Evolutionary conservation across 2,329 filamentous ascomycete species (phyloP), one percentile per base, ranked within the genome.

Genomic region (Epichloe scottii): DNA sequence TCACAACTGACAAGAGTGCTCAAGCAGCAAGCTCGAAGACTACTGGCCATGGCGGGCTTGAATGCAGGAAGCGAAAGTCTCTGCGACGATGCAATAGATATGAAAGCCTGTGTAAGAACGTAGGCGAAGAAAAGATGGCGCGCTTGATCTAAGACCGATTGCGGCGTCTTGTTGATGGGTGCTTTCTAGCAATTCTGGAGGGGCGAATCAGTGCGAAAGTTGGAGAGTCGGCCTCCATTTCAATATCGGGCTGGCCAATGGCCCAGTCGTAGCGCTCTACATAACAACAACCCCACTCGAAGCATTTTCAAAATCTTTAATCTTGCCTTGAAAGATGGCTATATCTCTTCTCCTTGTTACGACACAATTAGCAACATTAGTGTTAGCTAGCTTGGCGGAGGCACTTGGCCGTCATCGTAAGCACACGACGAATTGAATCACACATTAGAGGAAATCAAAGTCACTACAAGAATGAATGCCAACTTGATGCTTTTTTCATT

Each of bases 401-500:
- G 8, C 45, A 23, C 12, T 12, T 7, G 12, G 12, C 17, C 19
- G 19, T 26, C 6, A 30, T 30, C 26, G 14, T 38, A 15, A 47
- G 40, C 23, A 17, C 19, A 23, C 10, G 11, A 6, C 15, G 1
- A 14, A 34, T 19, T 14, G 12, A 46, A 21, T 50, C 14, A 19
- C 11, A 11, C 6, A 44, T 30, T 19, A 37, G 8, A 23, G 1
- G 23, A 37, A 12, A 3, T 34, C 12, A 14, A 19, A 14, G 19
- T 19, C 33, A 8, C 14, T 30, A 37, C 30, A 14, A 34, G 41
- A 53, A 55, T 56, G 54, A 55, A 60, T 56, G 59, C 58, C 60
- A 63, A 60, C 66, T 67, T 68, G 64, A 68, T 64, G 64, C 59
- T 67, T 48, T 59, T 44, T 66, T 66, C 66, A 70, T 73, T 66